Conservation (phyloP, 345 rosid genomes). For the Eucalyptus sp. region DNA sequence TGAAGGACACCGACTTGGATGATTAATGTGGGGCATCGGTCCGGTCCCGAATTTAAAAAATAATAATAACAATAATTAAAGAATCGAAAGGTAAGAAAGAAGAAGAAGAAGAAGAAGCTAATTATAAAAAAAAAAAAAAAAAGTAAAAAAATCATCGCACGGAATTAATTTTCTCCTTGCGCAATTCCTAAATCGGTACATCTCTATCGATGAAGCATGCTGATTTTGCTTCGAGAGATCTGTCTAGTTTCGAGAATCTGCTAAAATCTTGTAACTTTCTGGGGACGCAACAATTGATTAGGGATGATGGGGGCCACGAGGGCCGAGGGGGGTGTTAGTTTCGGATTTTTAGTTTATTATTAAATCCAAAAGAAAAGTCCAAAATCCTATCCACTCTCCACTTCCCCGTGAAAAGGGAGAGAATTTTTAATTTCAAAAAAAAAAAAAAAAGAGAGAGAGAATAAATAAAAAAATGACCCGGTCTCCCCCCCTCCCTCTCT, state of each 20-base stretch:
- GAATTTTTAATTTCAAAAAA: neutral
- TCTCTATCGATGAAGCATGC: neutral
- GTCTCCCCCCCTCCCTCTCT: fast-evolving
- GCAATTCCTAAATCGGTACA: neutral
- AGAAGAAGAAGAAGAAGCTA: neutral
- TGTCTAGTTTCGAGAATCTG: neutral
- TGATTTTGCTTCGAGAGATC: neutral
- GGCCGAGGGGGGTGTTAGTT: neutral
- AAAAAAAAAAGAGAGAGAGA: fast-evolving
- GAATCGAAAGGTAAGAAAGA: neutral
- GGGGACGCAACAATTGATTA: neutral
- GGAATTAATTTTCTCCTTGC: too few species aligned
- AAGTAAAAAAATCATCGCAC: too few species aligned
- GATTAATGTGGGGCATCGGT: neutral
- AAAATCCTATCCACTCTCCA: neutral
- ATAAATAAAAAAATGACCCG: neutral
- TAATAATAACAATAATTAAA: too few species aligned
- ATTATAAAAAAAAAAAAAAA: too few species aligned
- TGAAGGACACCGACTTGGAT: neutral
- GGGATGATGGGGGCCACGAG: neutral
- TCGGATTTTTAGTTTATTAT: neutral
- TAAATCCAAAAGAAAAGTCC: neutral
- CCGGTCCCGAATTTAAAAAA: neutral
- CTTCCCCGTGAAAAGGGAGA: neutral
- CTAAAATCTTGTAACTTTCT: neutral